A percentile compares a stretch with the other conserved stretches of the same genome.
phyloP scores from a whole-genome alignment of 1,284 basidiomycete species.

The Fomitopsis schrenkii region DNA sequence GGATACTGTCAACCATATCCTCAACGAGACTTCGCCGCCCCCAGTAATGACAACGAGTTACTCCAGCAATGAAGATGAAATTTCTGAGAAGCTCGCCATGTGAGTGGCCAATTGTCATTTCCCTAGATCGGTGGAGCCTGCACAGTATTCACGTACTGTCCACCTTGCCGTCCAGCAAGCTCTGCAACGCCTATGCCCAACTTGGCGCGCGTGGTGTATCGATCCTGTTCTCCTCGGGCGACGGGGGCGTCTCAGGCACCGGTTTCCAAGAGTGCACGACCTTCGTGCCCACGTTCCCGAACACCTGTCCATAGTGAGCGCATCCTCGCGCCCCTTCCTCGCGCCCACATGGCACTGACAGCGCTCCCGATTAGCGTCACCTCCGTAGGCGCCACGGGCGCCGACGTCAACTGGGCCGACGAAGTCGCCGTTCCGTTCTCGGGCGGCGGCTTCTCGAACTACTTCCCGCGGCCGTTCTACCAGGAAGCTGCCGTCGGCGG shows the following conservation, averaged over 20 bases:
- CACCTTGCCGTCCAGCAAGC: constrained; percentile 10
- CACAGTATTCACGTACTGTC: background rate
- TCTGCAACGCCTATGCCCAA: constrained; percentile 59
- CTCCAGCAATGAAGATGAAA: constrained; percentile 21
- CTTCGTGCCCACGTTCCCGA: constrained; percentile 68
- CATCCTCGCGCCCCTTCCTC: constrained; percentile 7
- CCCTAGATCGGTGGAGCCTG: background rate
- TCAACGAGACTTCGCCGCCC: constrained; percentile 48
- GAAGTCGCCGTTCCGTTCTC: constrained; percentile 35
- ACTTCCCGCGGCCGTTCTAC: constrained; percentile 33
- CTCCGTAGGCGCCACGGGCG: constrained; percentile 46
- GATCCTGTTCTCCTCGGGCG: constrained; percentile 57
- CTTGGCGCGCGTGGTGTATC: constrained; percentile 59
- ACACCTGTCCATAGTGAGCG: constrained; percentile 47
- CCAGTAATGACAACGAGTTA: constrained; percentile 57
- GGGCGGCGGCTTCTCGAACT: constrained; percentile 40
- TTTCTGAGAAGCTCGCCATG: background rate
- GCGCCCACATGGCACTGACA: background rate
- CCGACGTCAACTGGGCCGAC: constrained; percentile 4
- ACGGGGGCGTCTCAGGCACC: constrained; percentile 59
- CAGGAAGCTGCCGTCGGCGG: constrained; percentile 28
- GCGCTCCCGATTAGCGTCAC: constrained; percentile 43
- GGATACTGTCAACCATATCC: constrained; percentile 13
- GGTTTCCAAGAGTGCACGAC: constrained; percentile 41
- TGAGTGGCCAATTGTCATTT: background rate